Evolutionary conservation across 495 filamentous ascomycete genomes (phyloP), one percentile per base, ranked within the genome.

Genomic region (Penicillium antarcticum): DNA sequence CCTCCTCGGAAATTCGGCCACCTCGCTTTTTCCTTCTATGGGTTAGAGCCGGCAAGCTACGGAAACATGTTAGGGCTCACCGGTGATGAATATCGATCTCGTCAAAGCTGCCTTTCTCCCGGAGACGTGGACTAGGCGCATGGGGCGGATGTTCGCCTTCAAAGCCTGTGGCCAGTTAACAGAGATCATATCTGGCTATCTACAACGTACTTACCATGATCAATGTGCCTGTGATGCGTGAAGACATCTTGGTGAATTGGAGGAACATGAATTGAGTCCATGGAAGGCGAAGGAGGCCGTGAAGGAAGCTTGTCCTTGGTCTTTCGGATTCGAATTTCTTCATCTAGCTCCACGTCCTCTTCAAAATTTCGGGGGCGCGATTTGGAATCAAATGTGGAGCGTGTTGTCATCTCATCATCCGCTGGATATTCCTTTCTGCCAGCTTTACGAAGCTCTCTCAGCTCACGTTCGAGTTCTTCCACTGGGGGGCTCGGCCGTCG

Each of bases 151-250:
- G 70, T 4, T 57, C 42, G 2, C 23, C 26, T 8, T 68, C 60
- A 40, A 48, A 66, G 26, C 58, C 67, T 70, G 9, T 16, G 10
- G 21, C 14, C 17, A 31, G n/a, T 57, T 41, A 66, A 57, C 39
- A 45, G 8, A 19, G 21, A 5, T 31, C 2, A 4, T 34, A 12
- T 8, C 17, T 5, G 4, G 13, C 13, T 19, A 29, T 9, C 7
- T 10, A 34, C 5, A 10, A 5, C 12, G 2, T 10, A n/a, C 57
- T 33, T 55, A 70, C 90, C 91, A 71, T 96, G 89, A 65, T 96
- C 88, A 60, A 95, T 88, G 58, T 92, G 86, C 18, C 86, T 79
- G 61, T 94, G 91, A 66, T 91, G 89, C 2, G 88, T 90, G 51
- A 91, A 88, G 38, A 94, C 80, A 61, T 95, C 87, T 52, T 89